A percentile compares a stretch with the other conserved stretches of the same genome.
These are phyloP conservation scores for Hanseniaspora mollemarum DNA, from an alignment of 805 yeast species.

Conservation along the genomic window DNA sequence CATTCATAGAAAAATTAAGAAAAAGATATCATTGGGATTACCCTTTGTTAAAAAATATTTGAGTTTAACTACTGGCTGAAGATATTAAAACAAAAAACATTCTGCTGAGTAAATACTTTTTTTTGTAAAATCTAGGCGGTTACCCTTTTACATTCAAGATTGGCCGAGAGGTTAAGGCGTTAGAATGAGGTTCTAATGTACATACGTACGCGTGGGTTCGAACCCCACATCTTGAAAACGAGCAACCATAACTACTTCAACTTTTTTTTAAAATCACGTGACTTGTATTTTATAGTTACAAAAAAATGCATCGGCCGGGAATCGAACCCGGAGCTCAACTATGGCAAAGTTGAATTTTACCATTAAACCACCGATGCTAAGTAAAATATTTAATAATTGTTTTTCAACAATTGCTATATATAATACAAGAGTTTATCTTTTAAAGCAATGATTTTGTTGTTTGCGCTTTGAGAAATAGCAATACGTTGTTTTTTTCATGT, in stretches of 20 bases:
- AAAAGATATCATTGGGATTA: background rate
- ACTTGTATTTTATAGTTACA: background rate
- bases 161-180: slow-evolving; percentile 17
- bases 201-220: slow-evolving; percentile 16
- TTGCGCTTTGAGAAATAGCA: background rate
- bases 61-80: background rate
- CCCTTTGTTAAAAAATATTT: background rate
- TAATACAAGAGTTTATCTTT: background rate
- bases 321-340: slow-evolving; percentile 16
- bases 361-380: slow-evolving; percentile 13
- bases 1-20: too few relatives aligned
- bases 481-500: too few relatives aligned
- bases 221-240: slow-evolving; percentile 15
- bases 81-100: background rate
- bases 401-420: background rate
- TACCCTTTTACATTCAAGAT: slow-evolving; percentile 12
- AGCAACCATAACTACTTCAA: background rate
- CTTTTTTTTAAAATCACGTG: background rate
- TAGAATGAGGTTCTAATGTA: slow-evolving; percentile 16
- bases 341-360: slow-evolving; percentile 13
- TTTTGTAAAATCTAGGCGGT: background rate
- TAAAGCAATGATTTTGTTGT: background rate
- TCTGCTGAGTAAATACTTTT: background rate
- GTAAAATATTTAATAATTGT: background rate
- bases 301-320: slow-evolving; percentile 12